Conservation (phyloP, 139 green algal genomes). For the Auxenochlorella pyrenoidosa region DNA sequence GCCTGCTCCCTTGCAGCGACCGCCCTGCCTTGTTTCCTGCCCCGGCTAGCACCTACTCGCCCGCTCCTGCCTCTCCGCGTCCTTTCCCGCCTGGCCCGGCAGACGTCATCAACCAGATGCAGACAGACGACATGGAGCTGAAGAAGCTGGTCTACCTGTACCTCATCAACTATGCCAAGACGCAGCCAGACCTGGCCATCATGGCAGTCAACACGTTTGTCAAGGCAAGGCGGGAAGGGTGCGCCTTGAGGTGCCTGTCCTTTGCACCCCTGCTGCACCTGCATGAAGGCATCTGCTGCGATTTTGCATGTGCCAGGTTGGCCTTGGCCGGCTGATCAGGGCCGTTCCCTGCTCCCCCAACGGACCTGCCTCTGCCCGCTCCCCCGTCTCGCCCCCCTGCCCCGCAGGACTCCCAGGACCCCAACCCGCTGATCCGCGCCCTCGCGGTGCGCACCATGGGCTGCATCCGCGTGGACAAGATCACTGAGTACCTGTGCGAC, state of each 20-base stretch:
- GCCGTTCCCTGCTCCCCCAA: not conserved
- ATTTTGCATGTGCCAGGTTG: not conserved
- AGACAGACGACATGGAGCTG: conserved; percentile 91
- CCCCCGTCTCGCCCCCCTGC: too few relatives aligned
- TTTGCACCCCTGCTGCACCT: not conserved
- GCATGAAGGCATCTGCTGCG: too few relatives aligned
- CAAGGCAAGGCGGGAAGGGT: conserved; percentile 76
- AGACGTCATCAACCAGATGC: conserved; percentile 99
- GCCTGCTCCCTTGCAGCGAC: too few relatives aligned
- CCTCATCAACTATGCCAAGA: conserved; percentile 99
- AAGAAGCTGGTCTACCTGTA: conserved; percentile 99
- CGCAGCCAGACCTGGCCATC: conserved; percentile 98
- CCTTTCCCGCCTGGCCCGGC: conserved; percentile 34
- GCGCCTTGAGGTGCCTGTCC: too few relatives aligned
- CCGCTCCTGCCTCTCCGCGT: conserved; percentile 50
- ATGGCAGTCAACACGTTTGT: conserved; percentile 99
- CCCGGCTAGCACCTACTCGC: not conserved
- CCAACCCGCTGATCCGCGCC: conserved; percentile 96
- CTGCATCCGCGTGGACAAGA: conserved; percentile 99
- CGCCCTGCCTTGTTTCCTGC: not conserved
- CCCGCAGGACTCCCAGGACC: conserved; percentile 94
- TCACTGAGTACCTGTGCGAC: conserved; percentile 99
- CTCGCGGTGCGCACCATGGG: conserved; percentile 99
- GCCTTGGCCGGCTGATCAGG: not conserved
- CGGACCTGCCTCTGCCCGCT: too few relatives aligned